Base-by-base conservation (phyloP, 305 asterid genomes). In the Petunia hybrid region DNA sequence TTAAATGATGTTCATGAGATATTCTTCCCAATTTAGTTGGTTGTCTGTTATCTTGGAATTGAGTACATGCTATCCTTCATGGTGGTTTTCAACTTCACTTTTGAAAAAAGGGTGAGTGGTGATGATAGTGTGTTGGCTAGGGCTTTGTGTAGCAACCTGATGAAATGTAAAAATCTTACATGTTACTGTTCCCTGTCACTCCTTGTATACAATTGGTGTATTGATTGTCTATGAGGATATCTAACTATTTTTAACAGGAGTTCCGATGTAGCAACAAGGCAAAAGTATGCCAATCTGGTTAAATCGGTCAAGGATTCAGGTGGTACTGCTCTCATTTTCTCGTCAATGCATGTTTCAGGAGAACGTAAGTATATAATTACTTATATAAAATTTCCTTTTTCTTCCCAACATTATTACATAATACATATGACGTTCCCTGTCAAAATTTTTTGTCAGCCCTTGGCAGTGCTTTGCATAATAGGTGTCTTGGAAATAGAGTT, bases 281-380 rank as follows among this genome's bases (percentile, higher is more conserved):
- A 87, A 85, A 94, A 82, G 80, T 96, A 96, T 55, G 97, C 89
- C 46, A 77, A 89, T 78, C 89, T 96, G 88, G 98, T 96, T 2
- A 91, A 93, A 46, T 89, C 98, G 1, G 95, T 96, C 80, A 96
- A 93, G 91, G 88, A 86, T 71, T 90, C 97, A 5, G 98, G 97
- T 0, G 99, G 99, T 67, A 87, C 86, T 60, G 94, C 90, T 71
- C 92, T 87, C 87, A 88, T 96, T 86, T 96, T 94, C 88, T 96
- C 99, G 2, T 91, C 98, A 67, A 93, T 96, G 99, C 99, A 96
- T 73, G 95, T 90, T 82, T 96, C 99, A 2, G 98, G 98, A 81
- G 99, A 96, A 87, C 98, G 98, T 96, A 86, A 94, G 99, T 85
- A 56, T 81, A 59, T 62, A 43, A 4, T 9, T 43, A 48, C 8